Evolutionary conservation across 192 early-diverging fungal species (phyloP), one percentile per base, ranked within the genome.

Genomic region (Entomortierella chlamydospora): DNA sequence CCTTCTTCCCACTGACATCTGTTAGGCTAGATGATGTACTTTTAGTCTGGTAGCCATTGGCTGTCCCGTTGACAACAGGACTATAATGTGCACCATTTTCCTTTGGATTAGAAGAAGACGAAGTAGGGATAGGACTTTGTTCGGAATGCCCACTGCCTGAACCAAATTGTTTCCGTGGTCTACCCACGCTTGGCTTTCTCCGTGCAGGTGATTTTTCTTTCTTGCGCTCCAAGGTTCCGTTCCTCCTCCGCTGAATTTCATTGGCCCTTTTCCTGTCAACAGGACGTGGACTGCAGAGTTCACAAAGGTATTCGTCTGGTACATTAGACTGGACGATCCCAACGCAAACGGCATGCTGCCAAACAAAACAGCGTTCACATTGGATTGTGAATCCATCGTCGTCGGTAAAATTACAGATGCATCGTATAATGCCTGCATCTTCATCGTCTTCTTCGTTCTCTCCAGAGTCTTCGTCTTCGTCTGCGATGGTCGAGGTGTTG

Each of bases 381-480:
- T 98, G 95, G 50, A 99, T 95, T 9, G 98, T 98, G 51, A 92
- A 97, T 17, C 98, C 98, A 86, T 99, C 98, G 86, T 99, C 98
- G 63, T 97, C 93, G 50, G 86, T 87, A 63, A 86, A 89, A 25
- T 85, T 84, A 81, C 98, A 99, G 60, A 99, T 96, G 83, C 98
- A 99, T 23, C 96, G 93, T 85, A 99, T 99, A 47, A 92, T 85
- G 1, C 93, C 96, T 25, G 90, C 87, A 81, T 98, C 98, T 12
- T 90, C 90, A 22, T 86, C 89, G 37, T 84, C 88, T 18, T 81
- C 87, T 20, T 85, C 86, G 39, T 89, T 84, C 11, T 70, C 76
- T 18, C 47, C 64, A 10, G 72, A 74, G 2, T 67, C 72, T 7
- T 67, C 72, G 28, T 74, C 72, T 26, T 74, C 72, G 22, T 67